Evolutionary conservation across 352 stramenopile species (phyloP).

Genomic region (Globisporangium echinulatum): DNA sequence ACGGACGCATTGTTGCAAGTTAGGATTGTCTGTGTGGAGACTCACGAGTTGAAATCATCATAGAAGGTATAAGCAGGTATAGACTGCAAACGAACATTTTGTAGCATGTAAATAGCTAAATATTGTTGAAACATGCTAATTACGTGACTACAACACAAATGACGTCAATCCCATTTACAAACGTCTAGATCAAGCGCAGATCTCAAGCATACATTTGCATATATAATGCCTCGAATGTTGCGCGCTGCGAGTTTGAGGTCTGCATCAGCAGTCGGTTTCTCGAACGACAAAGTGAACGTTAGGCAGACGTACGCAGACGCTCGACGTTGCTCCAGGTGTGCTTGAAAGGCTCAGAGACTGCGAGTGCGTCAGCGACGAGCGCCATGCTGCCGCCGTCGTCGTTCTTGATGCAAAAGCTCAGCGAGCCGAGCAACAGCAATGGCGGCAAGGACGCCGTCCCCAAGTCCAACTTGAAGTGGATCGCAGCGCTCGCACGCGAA

Average conservation of each 20-base stretch:
- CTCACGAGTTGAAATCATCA: too few species aligned
- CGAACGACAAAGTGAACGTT: not conserved
- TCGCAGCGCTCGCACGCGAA: slow-evolving; percentile 58
- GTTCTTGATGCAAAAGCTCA: slow-evolving; percentile 64
- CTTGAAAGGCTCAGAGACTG: not conserved
- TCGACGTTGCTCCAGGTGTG: not conserved
- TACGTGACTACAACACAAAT: too few species aligned
- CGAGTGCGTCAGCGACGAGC: not conserved
- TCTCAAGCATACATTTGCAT: not conserved
- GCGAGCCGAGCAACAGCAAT: slow-evolving; percentile 21
- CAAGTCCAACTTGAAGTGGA: slow-evolving; percentile 54
- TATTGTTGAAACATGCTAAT: too few species aligned
- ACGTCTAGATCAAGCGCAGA: not conserved
- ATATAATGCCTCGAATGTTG: too few species aligned
- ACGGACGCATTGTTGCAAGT: too few species aligned
- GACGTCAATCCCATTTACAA: too few species aligned
- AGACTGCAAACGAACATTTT: too few species aligned
- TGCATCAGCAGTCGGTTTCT: not conserved
- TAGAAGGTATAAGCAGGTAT: too few species aligned
- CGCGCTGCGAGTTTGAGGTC: too few species aligned
- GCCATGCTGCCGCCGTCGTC: slow-evolving; percentile 57
- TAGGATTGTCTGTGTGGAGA: too few species aligned
- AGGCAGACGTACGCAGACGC: not conserved
- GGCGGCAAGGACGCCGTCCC: slow-evolving; percentile 8
- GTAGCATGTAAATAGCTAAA: too few species aligned